Base-by-base conservation (phyloP, 345 rosid species). In the Citrus reticulata region DNA sequence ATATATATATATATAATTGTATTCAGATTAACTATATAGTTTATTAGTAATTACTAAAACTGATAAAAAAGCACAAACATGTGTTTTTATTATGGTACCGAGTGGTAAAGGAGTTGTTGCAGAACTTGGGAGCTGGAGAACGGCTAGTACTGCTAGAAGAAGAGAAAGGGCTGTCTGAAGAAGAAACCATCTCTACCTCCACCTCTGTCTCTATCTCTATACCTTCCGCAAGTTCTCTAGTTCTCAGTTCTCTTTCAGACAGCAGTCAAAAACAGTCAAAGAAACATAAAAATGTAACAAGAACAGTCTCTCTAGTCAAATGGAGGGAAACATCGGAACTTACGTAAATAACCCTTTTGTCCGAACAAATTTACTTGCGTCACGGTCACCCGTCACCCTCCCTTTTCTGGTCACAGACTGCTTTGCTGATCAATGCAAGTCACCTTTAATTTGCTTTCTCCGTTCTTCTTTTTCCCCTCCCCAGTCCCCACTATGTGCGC, bases 31-130 rank as follows among this genome's bases (percentile, higher is more conserved):
- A 46, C 5, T 13, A 13, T 11, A 46, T 5, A 65, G 25, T 7
- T 60, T 66, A 34, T 24, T 37, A 20, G 30, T 27, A n/a, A 13
- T 13, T 46, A 46, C 51, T 13, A 46, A 46, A 46, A 46, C 51
- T 46, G 14, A 3, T 46, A 4, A 46, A 46, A 54, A 54, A 54
- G 22, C 58, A 54, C 58, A 54, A 54, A 17, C 58, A 54, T 1
- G 20, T 54, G 22, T 54, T 54, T 17, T 17, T 1, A 16, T 16
- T 46, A 46, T 46, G 51, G 14, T 82, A 92, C 93, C 90, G 83
- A 72, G 92, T 90, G 73, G 91, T 79, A 87, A 87, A 89, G 70
- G 84, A 74, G 70, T 78, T 82, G 70, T 78, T 82, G 78, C 81
- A 78, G 83, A 84, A 86, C 73, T 75, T 84, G 35, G 83, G 70